A percentile compares a stretch with the other conserved stretches of the same genome.
phyloP scores from a whole-genome alignment of 163 green algal genomes.

The Chlamydomonas reinhardtii region DNA sequence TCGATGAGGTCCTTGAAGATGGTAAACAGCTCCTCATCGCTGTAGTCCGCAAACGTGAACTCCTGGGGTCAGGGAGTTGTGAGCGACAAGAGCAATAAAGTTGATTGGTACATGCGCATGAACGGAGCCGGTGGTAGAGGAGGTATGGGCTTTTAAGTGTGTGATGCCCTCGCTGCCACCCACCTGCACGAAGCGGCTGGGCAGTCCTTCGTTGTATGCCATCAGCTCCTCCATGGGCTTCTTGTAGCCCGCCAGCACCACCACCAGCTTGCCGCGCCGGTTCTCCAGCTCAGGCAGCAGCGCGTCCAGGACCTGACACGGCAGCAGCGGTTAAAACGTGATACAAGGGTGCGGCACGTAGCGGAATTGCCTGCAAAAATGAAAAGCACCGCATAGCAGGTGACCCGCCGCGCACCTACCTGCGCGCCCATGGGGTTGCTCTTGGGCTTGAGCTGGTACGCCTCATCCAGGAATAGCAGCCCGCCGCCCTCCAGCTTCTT shows the following conservation, averaged over 20 bases:
- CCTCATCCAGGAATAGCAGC: constrained; percentile 70
- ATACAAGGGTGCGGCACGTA: too few relatives aligned
- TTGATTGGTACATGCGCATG: too few relatives aligned
- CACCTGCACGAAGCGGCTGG: constrained; percentile 57
- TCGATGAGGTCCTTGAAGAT: constrained; percentile 50
- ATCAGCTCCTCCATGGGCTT: constrained; percentile 72
- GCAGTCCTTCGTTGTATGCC: constrained; percentile 66
- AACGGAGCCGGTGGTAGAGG: too few relatives aligned
- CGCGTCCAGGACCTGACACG: constrained; percentile 65
- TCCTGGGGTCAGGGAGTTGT: too few relatives aligned
- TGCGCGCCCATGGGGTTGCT: constrained; percentile 64
- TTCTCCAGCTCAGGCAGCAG: constrained; percentile 70
- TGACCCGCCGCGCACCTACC: too few relatives aligned
- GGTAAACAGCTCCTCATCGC: constrained; percentile 58
- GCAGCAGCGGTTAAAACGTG: too few relatives aligned
- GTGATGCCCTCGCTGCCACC: too few relatives aligned
- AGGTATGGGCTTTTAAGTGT: too few relatives aligned
- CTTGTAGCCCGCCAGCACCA: constrained; percentile 65
- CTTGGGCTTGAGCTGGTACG: constrained; percentile 69
- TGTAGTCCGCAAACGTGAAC: constrained; percentile 68
- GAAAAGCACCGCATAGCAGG: too few relatives aligned
- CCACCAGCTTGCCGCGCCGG: constrained; percentile 61
- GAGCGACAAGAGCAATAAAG: too few relatives aligned
- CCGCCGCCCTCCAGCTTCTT: constrained; percentile 63
- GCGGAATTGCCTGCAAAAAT: too few relatives aligned